phyloP scores from a whole-genome alignment of 2,329 filamentous ascomycete species.

The Fusarium compactum region DNA sequence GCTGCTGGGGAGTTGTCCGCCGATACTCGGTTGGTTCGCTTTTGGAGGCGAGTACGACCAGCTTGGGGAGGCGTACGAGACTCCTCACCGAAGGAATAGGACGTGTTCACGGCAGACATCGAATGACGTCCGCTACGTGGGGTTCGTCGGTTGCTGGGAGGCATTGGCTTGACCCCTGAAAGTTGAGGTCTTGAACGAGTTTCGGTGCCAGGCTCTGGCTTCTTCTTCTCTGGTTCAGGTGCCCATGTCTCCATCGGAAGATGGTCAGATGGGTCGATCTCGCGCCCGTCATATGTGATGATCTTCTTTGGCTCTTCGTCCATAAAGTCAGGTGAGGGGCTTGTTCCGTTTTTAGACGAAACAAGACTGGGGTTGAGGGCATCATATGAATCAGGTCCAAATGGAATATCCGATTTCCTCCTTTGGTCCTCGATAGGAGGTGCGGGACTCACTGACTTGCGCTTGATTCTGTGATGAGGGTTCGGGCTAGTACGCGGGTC shows the following conservation, averaged over 20 bases:
- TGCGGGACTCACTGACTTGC: constrained; percentile 81
- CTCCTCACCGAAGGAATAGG: constrained; percentile 50
- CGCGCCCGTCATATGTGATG: constrained; percentile 78
- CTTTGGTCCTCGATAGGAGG: constrained; percentile 65
- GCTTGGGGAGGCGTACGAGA: constrained; percentile 52
- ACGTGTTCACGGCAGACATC: constrained; percentile 53
- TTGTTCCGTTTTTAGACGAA: constrained; percentile 47
- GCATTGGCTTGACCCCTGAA: constrained; percentile 65
- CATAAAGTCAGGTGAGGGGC: constrained; percentile 54
- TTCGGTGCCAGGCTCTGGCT: constrained; percentile 48
- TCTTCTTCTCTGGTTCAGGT: constrained; percentile 74
- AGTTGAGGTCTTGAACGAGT: constrained; percentile 59
- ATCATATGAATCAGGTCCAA: constrained; percentile 81
- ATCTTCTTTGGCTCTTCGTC: constrained; percentile 74
- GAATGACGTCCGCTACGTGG: constrained; percentile 66
- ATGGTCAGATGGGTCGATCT: constrained; percentile 85
- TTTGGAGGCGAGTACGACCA: constrained; percentile 72
- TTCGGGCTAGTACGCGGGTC: constrained; percentile 55
- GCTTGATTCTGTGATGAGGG: constrained; percentile 66
- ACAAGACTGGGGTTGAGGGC: constrained; percentile 72
- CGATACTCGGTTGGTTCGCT: constrained; percentile 66
- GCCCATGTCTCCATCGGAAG: constrained; percentile 82
- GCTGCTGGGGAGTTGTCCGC: constrained; percentile 53
- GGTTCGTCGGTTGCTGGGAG: constrained; percentile 63
- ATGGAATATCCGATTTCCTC: constrained; percentile 72